These are phyloP conservation scores for Teunomyces barrocoloradensis DNA, from an alignment of 805 yeast genomes.

Conservation along the genomic window DNA sequence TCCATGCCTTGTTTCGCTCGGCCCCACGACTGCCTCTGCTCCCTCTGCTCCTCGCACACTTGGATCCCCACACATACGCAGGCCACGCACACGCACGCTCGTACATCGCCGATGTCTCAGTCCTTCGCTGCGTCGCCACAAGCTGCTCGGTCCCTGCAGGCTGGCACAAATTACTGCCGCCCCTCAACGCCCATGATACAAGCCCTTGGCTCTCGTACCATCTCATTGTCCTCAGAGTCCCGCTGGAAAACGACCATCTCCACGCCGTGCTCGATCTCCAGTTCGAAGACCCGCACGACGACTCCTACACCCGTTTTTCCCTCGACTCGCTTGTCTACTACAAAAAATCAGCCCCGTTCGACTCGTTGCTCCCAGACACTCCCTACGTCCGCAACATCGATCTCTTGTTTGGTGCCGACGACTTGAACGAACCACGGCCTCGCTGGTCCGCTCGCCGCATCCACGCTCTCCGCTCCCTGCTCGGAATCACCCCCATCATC, in stretches of 20 bases:
- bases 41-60: slow-evolving; percentile 4
- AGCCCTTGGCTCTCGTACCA: slow-evolving; percentile 6
- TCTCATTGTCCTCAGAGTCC: background rate
- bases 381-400: slow-evolving; percentile 24
- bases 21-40: background rate
- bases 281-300: slow-evolving; percentile 3
- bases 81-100: background rate
- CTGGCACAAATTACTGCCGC: slow-evolving; percentile 10
- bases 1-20: too few relatives aligned
- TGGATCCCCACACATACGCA: background rate
- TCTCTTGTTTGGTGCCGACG: slow-evolving; percentile 29
- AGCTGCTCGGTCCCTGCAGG: slow-evolving; percentile 10
- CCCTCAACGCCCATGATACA: slow-evolving; percentile 7
- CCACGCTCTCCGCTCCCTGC: slow-evolving; percentile 4
- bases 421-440: slow-evolving; percentile 26
- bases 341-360: slow-evolving; percentile 8
- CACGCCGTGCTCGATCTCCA: slow-evolving; percentile 7
- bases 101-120: slow-evolving; percentile 9
- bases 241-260: background rate
- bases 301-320: background rate
- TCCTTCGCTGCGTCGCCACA: slow-evolving; percentile 10
- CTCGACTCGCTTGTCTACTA: slow-evolving; percentile 7
- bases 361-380: slow-evolving; percentile 2
- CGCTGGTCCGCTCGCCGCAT: slow-evolving; percentile 14
- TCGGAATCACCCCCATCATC: slow-evolving; percentile 9